Percentiles rank a stretch among this genome's conserved stretches.
Evolutionary conservation across 108 stramenopile genomes (phyloP).

Genomic region (Nannochloropsis gaditana): DNA sequence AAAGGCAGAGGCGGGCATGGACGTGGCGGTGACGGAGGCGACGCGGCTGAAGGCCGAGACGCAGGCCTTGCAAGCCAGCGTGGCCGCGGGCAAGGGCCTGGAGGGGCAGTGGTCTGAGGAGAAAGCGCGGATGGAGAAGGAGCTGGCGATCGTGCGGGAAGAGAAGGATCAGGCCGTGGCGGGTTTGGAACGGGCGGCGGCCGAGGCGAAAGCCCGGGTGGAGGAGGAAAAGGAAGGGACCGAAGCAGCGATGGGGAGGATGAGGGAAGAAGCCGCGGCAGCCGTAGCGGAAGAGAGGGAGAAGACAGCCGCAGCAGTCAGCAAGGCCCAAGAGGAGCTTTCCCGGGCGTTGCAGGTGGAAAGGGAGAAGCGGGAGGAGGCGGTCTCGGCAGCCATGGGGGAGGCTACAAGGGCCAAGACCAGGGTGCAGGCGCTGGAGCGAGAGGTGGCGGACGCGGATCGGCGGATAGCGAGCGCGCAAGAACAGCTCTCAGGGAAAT

Average conservation of each 20-base stretch:
- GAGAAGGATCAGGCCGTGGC: neutral
- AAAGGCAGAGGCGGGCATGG: neutral
- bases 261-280: neutral
- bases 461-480: neutral
- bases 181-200: neutral
- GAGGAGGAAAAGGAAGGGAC: slow-evolving; percentile 3
- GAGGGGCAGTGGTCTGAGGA: neutral
- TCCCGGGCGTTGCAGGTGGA: neutral
- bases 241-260: neutral
- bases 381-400: neutral
- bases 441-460: slow-evolving; percentile 2
- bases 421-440: neutral
- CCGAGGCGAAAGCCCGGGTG: neutral
- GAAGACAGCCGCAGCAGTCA: neutral
- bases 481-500: neutral
- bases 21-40: neutral
- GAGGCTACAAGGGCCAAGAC: neutral
- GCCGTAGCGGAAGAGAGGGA: neutral
- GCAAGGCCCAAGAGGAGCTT: neutral
- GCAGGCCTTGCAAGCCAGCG: neutral
- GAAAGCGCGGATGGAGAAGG: neutral
- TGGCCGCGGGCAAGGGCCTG: neutral
- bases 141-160: neutral
- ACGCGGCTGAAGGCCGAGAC: neutral
- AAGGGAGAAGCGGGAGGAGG: neutral